Base-by-base conservation (phyloP, 2,329 filamentous ascomycete genomes). In the Plenodomus lindquistii region DNA sequence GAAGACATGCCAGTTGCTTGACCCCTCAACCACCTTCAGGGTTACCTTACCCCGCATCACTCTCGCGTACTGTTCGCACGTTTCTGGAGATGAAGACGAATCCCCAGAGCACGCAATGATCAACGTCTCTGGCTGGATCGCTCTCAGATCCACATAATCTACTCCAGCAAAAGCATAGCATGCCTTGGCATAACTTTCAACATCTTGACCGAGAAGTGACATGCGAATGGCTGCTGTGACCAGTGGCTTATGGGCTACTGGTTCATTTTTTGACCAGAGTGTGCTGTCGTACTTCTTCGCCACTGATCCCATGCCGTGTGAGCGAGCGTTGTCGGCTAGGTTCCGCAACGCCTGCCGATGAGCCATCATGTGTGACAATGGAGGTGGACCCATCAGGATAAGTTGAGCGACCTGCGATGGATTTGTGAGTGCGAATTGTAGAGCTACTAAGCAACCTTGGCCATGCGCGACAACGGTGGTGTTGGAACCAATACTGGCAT, bases 101-200 rank as follows among this genome's bases (percentile, higher is more conserved):
- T 82, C 78, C 15, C 80, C 72, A 1, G 71, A 64, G 0, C 79
- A 79, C 0, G 76, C 77, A 2, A 82, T 50, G 36, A 82, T 54
- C 3, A 79, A 42, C 15, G 52, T 52, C 35, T 56, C 40, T 2
- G 55, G 43, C 16, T 48, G 17, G 1, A 60, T 19, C 6, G 60
- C 50, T 17, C 64, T 53, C 2, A 78, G 54, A 18, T 72, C 60
- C 18, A 79, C 46, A 17, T 62, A 54, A 1, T 60, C 62, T 1
- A 74, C 73, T 3, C 65, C 66, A 3, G 76, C 80, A 22, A 83
- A 67, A 2, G 80, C 80, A 21, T 69, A 67, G 36, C 78, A 80
- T 0, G 73, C 80, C 51, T 83, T 84, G 1, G 81, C 81, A 59
- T 82, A 84, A 1, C 77, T 77, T 52, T 84, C 80, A 0, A 77